phyloP scores from a whole-genome alignment of 192 early-diverging fungal species.

The Linnemannia exigua region DNA sequence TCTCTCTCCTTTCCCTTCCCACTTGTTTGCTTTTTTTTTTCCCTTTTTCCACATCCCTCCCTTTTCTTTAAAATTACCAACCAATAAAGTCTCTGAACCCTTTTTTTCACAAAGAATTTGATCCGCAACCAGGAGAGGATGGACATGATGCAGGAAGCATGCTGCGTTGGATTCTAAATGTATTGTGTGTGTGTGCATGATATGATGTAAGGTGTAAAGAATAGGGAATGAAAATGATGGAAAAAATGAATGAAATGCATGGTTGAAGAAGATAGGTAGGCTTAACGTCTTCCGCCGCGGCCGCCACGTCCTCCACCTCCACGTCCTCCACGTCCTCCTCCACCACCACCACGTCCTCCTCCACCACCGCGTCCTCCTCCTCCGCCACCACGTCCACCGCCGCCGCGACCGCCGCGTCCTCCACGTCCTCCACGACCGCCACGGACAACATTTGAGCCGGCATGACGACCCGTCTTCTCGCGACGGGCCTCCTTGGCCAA shows the following conservation, averaged over 20 bases:
- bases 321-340: slow-evolving; percentile 25
- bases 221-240: not conserved
- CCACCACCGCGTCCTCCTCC: slow-evolving; percentile 38
- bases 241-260: slow-evolving; percentile 3
- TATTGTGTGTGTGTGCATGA: not conserved
- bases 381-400: slow-evolving; percentile 56
- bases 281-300: slow-evolving; percentile 39
- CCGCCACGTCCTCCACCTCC: slow-evolving; percentile 29
- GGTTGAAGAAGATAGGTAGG: too few species aligned
- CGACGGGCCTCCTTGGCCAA: slow-evolving; percentile 78
- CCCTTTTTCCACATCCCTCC: not conserved
- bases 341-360: slow-evolving; percentile 9
- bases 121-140: not conserved
- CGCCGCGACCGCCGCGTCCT: slow-evolving; percentile 44
- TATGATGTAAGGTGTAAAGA: not conserved
- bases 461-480: slow-evolving; percentile 80
- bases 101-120: not conserved
- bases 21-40: not conserved
- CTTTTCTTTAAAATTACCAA: not conserved
- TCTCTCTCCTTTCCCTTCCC: not conserved
- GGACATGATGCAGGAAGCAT: not conserved
- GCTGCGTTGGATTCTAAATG: not conserved
- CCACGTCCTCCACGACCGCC: slow-evolving; percentile 36
- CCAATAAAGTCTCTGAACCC: slow-evolving; percentile 1
- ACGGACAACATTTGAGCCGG: slow-evolving; percentile 49